phyloP scores from a whole-genome alignment of 495 filamentous ascomycete species.

The Aspergillus taichungensis region DNA sequence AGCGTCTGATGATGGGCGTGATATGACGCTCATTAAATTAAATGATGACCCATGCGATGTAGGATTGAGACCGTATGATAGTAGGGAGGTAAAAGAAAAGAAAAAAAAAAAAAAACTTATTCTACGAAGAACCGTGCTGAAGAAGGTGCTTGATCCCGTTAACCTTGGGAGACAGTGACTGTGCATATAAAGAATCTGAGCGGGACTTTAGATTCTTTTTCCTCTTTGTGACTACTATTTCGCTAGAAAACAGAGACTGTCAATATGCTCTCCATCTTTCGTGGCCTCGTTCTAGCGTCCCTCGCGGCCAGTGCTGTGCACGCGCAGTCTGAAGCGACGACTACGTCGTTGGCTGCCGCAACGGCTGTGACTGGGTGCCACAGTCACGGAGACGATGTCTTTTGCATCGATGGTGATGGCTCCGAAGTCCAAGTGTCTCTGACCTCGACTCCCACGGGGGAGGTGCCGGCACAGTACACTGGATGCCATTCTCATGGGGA shows the following conservation, averaged over 20 bases:
- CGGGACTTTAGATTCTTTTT: background rate
- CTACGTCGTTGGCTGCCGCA: constrained; percentile 6
- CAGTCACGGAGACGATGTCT: constrained; percentile 27
- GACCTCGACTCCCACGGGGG: constrained; percentile 31
- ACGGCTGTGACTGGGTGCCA: constrained; percentile 35
- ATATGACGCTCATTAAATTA: too few relatives aligned
- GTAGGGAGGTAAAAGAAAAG: too few relatives aligned
- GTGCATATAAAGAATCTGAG: background rate
- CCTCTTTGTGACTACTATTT: background rate
- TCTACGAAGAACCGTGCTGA: too few relatives aligned
- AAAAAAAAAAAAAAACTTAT: too few relatives aligned
- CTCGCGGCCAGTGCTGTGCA: background rate
- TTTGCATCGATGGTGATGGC: constrained; percentile 30
- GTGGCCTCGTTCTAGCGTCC: background rate
- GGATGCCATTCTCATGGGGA: constrained; percentile 43
- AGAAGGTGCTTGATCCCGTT: too few relatives aligned
- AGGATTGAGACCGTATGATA: too few relatives aligned
- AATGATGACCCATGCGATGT: too few relatives aligned
- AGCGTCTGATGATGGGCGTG: background rate
- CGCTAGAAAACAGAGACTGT: background rate
- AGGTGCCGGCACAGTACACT: constrained; percentile 38
- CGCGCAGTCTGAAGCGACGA: background rate
- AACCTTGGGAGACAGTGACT: background rate
- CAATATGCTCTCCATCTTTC: background rate
- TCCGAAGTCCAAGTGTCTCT: constrained; percentile 33